Percentiles rank a stretch among this genome's conserved stretches.
Evolutionary conservation across 768 basidiomycete genomes (phyloP).

Genomic region (Kwoniella sp.): DNA sequence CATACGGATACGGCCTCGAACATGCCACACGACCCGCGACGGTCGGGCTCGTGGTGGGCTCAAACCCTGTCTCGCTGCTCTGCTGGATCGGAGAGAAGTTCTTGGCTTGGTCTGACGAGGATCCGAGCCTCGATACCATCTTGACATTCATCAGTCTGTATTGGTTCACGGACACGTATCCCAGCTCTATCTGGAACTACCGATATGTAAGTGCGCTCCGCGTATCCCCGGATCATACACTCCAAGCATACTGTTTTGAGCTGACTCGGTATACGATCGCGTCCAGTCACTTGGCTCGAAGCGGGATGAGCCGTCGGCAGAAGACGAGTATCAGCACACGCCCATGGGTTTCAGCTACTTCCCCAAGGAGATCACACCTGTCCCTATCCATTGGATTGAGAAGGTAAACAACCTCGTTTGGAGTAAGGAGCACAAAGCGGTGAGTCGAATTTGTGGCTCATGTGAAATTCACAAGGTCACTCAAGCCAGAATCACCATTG

Average conservation of each 20-base stretch:
- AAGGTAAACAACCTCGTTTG: slow-evolving; percentile 47
- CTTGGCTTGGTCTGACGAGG: slow-evolving; percentile 41
- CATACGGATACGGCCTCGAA: slow-evolving; percentile 40
- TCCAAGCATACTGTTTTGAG: not conserved
- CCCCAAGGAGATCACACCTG: slow-evolving; percentile 49
- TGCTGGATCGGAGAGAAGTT: slow-evolving; percentile 53
- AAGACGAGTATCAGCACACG: slow-evolving; percentile 24
- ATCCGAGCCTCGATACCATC: slow-evolving; percentile 35
- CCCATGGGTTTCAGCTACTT: slow-evolving; percentile 52
- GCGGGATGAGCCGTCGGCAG: slow-evolving; percentile 5
- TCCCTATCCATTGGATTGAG: slow-evolving; percentile 48
- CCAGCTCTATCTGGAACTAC: slow-evolving; percentile 48
- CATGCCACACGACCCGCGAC: slow-evolving; percentile 46
- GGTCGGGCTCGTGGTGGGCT: slow-evolving; percentile 41
- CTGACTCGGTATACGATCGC: not conserved
- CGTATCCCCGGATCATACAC: not conserved
- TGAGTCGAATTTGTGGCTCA: slow-evolving; percentile 32
- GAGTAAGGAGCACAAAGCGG: slow-evolving; percentile 49
- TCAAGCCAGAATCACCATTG: not conserved
- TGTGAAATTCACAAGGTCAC: not conserved
- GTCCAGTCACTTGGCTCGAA: slow-evolving; percentile 9
- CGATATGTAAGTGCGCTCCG: slow-evolving; percentile 30
- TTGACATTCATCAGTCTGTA: slow-evolving; percentile 47
- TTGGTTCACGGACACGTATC: slow-evolving; percentile 49
- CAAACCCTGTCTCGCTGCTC: slow-evolving; percentile 22